A percentile compares a stretch with the other conserved stretches of the same genome.
Evolutionary conservation across 1,139 yeast genomes (phyloP).

Genomic region (Diutina ranongensis): DNA sequence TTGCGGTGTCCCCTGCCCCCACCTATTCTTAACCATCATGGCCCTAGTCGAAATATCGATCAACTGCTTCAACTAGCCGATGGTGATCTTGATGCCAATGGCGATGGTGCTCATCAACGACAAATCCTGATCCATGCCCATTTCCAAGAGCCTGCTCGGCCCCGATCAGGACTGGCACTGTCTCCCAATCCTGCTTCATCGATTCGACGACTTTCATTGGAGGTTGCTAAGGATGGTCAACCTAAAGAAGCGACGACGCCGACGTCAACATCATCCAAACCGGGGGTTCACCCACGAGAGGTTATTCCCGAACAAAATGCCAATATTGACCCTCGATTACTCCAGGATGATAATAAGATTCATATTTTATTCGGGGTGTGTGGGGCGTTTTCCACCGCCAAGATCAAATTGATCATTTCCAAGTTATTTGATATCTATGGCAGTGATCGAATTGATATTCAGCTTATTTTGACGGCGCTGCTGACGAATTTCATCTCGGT

Average conservation of each 20-base stretch:
- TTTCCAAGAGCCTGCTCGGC: neutral
- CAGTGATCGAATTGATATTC: slow-evolving; percentile 62
- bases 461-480: slow-evolving; percentile 68
- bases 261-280: no score
- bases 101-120: neutral
- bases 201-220: neutral
- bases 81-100: neutral
- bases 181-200: neutral
- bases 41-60: neutral
- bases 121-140: neutral
- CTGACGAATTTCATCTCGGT: slow-evolving; percentile 74
- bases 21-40: neutral
- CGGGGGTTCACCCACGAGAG: no score
- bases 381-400: slow-evolving; percentile 73
- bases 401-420: slow-evolving; percentile 61
- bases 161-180: slow-evolving; percentile 1
- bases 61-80: neutral
- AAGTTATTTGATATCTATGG: slow-evolving; percentile 76
- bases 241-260: no score
- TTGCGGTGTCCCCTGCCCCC: slow-evolving; percentile 5
- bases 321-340: slow-evolving; percentile 67
- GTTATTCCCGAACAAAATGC: slow-evolving; percentile 36
- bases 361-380: slow-evolving; percentile 85
- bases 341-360: slow-evolving; percentile 82
- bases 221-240: no score